Evolutionary conservation across 176 grass and related monocot species (phyloP).

Genomic region (Thalia dealbata): DNA sequence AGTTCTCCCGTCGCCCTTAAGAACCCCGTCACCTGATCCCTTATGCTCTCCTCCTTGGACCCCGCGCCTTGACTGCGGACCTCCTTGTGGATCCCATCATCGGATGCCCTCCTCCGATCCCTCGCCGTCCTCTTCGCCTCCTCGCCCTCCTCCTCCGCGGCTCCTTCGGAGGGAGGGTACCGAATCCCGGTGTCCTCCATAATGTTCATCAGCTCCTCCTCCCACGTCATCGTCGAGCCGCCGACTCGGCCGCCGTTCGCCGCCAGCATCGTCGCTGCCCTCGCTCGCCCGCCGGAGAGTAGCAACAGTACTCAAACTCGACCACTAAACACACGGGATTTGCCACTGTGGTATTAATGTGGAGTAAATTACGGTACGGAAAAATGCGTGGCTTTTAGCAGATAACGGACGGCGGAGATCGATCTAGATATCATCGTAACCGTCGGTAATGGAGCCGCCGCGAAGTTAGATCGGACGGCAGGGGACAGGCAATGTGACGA

Average conservation of each 20-base stretch:
- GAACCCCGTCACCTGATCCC: constrained; percentile 75
- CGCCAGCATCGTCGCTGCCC: constrained; percentile 18
- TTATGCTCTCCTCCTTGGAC: constrained; percentile 49
- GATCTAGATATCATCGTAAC: neutral
- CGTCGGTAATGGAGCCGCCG: neutral
- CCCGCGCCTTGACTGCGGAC: constrained; percentile 15
- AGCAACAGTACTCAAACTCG: neutral
- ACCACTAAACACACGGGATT: neutral
- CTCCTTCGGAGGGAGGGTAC: constrained; percentile 10
- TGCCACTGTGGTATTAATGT: neutral
- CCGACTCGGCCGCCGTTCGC: constrained; percentile 38
- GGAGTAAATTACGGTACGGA: neutral
- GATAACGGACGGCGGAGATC: neutral
- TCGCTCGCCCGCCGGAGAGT: neutral
- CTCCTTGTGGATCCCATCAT: constrained; percentile 23
- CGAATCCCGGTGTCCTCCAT: constrained; percentile 34
- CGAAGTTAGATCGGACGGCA: neutral
- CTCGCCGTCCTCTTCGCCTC: neutral
- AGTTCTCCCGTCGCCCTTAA: constrained; percentile 74
- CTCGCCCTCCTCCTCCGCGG: constrained; percentile 9
- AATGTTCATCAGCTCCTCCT: constrained; percentile 56
- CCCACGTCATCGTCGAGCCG: constrained; percentile 69
- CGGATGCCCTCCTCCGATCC: neutral
- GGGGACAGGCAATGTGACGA: neutral
- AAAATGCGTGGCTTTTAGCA: neutral